phyloP scores from a whole-genome alignment of 23 red algal species.

The Gracilaria vermiculophylla region DNA sequence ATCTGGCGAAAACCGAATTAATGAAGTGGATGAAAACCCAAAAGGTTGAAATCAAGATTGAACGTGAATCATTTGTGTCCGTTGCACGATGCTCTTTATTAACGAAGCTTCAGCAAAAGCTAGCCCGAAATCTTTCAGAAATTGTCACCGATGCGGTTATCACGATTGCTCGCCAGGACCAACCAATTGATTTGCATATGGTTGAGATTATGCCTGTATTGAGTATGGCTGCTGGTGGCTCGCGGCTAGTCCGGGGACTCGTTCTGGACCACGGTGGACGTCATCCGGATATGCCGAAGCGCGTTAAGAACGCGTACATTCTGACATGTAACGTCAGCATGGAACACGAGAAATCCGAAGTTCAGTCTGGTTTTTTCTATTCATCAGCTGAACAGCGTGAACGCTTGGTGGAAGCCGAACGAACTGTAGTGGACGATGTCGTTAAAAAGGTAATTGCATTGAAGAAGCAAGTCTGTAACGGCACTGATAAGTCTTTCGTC shows the following conservation, averaged over 20 bases:
- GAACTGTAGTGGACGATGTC: constrained; percentile 70
- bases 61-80: constrained; percentile 84
- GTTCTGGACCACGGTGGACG: constrained; percentile 96
- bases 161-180: constrained; percentile 67
- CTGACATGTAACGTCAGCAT: constrained; percentile 97
- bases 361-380: constrained; percentile 95
- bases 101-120: constrained; percentile 78
- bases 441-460: constrained; percentile 90
- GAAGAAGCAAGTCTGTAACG: constrained; percentile 91
- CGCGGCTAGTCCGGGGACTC: constrained; percentile 85
- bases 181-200: constrained; percentile 97
- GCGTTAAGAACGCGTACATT: constrained; percentile 90
- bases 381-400: constrained; percentile 88
- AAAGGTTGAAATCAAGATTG: constrained; percentile 67
- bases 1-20: constrained; percentile 80
- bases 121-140: constrained; percentile 76
- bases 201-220: constrained; percentile 95
- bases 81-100: constrained; percentile 81
- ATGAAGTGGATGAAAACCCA: constrained; percentile 79
- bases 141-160: constrained; percentile 94
- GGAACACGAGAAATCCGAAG: constrained; percentile 97
- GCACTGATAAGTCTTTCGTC: constrained; percentile 84
- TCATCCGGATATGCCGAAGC: constrained; percentile 99
- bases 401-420: constrained; percentile 85
- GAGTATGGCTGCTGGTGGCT: constrained; percentile 66